Evolutionary conservation across 2,329 filamentous ascomycete species (phyloP).

Genomic region (Thyridium curvatum): DNA sequence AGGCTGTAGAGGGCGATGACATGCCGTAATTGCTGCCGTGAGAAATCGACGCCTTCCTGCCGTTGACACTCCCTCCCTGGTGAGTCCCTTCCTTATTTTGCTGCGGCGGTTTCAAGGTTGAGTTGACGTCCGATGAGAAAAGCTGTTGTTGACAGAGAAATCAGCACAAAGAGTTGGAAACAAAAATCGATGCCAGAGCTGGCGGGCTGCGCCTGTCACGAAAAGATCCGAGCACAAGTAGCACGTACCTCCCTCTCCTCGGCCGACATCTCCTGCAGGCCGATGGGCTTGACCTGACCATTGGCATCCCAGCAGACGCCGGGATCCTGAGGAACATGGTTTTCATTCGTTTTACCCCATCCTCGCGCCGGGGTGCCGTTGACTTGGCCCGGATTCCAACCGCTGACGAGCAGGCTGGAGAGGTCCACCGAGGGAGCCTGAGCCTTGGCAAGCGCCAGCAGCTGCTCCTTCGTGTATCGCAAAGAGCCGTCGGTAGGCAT

Average conservation of each 20-base stretch:
- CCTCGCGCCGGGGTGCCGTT: constrained; percentile 58
- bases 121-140: constrained; percentile 86
- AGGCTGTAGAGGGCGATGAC: constrained; percentile 64
- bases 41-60: constrained; percentile 79
- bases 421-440: constrained; percentile 49
- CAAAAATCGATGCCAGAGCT: too few relatives aligned
- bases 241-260: constrained; percentile 55
- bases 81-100: constrained; percentile 62
- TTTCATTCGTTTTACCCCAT: constrained; percentile 75
- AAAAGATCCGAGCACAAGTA: too few relatives aligned
- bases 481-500: constrained; percentile 40
- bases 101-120: constrained; percentile 78
- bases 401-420: constrained; percentile 62
- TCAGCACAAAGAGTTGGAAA: too few relatives aligned
- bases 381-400: constrained; percentile 71
- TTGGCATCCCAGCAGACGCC: constrained; percentile 84
- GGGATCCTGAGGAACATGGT: constrained; percentile 70
- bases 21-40: constrained; percentile 63
- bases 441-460: constrained; percentile 66
- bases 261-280: constrained; percentile 60
- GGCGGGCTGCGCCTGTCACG: too few relatives aligned
- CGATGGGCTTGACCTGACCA: constrained; percentile 65
- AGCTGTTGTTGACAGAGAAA: too few relatives aligned
- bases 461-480: constrained; percentile 72
- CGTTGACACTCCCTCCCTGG: constrained; percentile 50